Evolutionary conservation across 2,329 filamentous ascomycete species (phyloP).

Genomic region (Curvularia lunata): DNA sequence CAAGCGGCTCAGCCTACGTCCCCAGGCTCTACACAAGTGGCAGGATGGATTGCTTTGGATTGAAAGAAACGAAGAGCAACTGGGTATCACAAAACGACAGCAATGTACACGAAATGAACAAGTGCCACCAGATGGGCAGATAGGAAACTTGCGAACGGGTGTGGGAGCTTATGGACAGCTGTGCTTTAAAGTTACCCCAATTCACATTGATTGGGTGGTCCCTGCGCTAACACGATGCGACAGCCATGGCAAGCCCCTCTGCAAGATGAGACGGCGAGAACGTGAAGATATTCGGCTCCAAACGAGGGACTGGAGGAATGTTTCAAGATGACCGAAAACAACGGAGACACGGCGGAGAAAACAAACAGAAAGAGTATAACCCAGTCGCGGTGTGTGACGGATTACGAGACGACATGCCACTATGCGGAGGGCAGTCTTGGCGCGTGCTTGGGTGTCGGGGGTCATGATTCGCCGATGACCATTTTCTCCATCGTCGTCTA

Average conservation of each 20-base stretch:
- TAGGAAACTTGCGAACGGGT: constrained; percentile 16
- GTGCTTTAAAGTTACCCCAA: constrained; percentile 39
- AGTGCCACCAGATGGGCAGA: constrained; percentile 31
- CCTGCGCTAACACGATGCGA: constrained; percentile 33
- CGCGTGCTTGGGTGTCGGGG: constrained; percentile 23
- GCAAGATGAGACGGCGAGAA: constrained; percentile 17
- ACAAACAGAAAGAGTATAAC: neutral
- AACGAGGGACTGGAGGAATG: neutral
- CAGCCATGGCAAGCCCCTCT: constrained; percentile 22
- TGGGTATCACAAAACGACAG: constrained; percentile 37
- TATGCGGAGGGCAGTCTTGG: constrained; percentile 27
- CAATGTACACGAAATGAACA: constrained; percentile 24
- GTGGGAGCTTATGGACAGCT: constrained; percentile 46
- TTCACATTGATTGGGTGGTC: constrained; percentile 39
- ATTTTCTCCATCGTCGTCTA: constrained; percentile 37
- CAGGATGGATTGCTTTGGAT: constrained; percentile 9
- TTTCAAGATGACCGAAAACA: constrained; percentile 1
- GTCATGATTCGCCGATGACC: constrained; percentile 35
- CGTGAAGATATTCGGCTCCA: neutral
- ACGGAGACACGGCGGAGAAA: neutral
- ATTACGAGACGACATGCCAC: constrained; percentile 10
- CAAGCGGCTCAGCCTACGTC: constrained; percentile 26
- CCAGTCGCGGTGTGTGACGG: neutral
- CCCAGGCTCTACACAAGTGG: constrained; percentile 27
- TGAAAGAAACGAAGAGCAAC: constrained; percentile 20